Conservation (phyloP, 345 rosid species). For the Eucalyptus sp. region DNA sequence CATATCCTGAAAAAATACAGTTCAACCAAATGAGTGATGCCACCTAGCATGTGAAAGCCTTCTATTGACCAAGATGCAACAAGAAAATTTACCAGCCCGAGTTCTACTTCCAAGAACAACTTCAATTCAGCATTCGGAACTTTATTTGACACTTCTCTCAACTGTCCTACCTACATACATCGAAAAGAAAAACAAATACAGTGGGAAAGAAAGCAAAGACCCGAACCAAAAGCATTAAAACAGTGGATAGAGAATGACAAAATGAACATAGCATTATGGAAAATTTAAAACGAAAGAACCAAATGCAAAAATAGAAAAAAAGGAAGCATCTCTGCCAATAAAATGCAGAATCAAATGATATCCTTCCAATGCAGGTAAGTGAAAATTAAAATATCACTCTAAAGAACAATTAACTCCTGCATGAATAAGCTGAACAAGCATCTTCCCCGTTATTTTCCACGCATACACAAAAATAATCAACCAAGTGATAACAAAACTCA, state of each 20-base stretch:
- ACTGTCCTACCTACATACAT: constrained; percentile 44
- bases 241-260: background rate
- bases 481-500: background rate
- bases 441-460: background rate
- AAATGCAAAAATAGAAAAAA: background rate
- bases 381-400: background rate
- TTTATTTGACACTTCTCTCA: constrained; percentile 55
- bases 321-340: background rate
- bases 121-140: constrained; percentile 50
- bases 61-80: background rate
- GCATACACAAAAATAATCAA: background rate
- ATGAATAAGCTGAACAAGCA: background rate
- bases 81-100: constrained; percentile 35
- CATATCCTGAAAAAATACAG: constrained; percentile 28
- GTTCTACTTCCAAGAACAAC: constrained; percentile 63
- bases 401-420: background rate
- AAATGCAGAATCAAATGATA: background rate
- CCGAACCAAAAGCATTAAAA: background rate
- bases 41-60: background rate
- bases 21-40: background rate
- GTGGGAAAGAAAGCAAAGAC: background rate
- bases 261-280: background rate
- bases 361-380: background rate
- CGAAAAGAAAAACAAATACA: background rate
- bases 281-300: background rate